Evolutionary conservation across 441 rosid species (phyloP), one percentile per base, ranked within the genome.

Genomic region (Syzygium malaccense): DNA sequence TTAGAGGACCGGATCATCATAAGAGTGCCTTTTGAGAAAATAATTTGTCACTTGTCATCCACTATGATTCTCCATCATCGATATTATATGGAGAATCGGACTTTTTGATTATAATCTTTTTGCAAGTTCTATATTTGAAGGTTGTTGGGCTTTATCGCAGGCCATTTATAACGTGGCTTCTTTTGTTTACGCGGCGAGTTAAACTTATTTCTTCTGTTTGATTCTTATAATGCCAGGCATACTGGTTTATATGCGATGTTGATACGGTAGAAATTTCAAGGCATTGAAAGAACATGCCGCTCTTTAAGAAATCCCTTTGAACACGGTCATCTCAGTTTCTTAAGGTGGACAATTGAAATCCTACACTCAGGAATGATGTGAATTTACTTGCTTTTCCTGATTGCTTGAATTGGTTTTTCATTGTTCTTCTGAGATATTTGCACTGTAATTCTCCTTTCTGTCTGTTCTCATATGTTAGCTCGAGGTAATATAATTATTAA

Each of bases 21-120:
- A 71, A 71, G 8, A 20, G 80, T 20, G 49, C 17, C 17, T 71
- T 20, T 20, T 20, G 6, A 11, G 28, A 71, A 71, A 37, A 37
- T 37, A 33, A n/a, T n/a, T 68, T 37, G 8, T 19, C 0, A 19
- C 19, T 6, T 6, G 0, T 10, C 80, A 1, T 71, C 1, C 48
- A 10, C 15, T 33, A 2, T 1, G 80, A 71, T 71, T 71, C 80
- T 71, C 33, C 49, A 71, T 71, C 0, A 0, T 19, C 11, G 49
- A n/a, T n/a, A n/a, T n/a, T 5, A 32, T 66, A 2, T 9, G 26
- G 79, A 32, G 19, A 0, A 66, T 25, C 45, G 32, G 78, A 66
- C 23, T n/a, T 9, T 32, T 66, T 68, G 45, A 68, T 68, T 68
- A 33, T 68, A 32, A 0, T 66, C 41, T 66, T 66, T 62, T 6